These are phyloP conservation scores for Simmondsia chinensis DNA, from an alignment of 148 eudicot species.

Conservation along the genomic window DNA sequence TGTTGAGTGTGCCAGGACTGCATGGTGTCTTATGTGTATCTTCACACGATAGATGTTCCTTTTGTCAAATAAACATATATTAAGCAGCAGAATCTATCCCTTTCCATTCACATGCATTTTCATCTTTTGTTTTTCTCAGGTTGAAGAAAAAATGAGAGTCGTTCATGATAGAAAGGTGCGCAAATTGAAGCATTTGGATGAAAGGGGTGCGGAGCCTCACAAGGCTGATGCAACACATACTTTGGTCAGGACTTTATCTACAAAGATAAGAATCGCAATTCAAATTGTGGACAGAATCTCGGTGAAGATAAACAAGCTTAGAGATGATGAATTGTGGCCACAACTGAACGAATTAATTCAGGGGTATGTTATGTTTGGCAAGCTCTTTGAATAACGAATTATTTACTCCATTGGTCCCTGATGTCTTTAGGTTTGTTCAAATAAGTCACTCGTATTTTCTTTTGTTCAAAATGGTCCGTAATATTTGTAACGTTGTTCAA, in stretches of 20 bases:
- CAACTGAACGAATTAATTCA: conserved; percentile 62
- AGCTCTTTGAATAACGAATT: not conserved
- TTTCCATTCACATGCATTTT: not conserved
- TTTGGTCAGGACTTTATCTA: conserved; percentile 62
- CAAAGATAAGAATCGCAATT: conserved; percentile 87
- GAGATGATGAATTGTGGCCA: conserved; percentile 97
- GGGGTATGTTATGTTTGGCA: conserved; percentile 50
- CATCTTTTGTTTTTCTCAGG: conserved; percentile 24
- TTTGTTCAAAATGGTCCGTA: no score
- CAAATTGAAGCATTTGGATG: conserved; percentile 54
- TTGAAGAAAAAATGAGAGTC: conserved; percentile 91
- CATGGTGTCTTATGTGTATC: no score
- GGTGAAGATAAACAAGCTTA: conserved; percentile 64
- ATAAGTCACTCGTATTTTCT: no score
- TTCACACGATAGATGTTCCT: no score
- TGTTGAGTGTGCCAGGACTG: no score
- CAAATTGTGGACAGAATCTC: conserved; percentile 89
- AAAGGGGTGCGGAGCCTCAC: conserved; percentile 77
- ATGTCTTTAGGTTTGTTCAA: no score
- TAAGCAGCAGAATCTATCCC: no score
- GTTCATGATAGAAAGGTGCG: conserved; percentile 55
- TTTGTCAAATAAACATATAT: no score
- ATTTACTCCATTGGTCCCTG: not conserved
- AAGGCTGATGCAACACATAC: conserved; percentile 62
- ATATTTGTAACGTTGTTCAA: no score